A percentile compares a stretch with the other conserved stretches of the same genome.
These are phyloP conservation scores for Coniella lustricola DNA, from an alignment of 2,329 filamentous ascomycete species.

Conservation along the genomic window DNA sequence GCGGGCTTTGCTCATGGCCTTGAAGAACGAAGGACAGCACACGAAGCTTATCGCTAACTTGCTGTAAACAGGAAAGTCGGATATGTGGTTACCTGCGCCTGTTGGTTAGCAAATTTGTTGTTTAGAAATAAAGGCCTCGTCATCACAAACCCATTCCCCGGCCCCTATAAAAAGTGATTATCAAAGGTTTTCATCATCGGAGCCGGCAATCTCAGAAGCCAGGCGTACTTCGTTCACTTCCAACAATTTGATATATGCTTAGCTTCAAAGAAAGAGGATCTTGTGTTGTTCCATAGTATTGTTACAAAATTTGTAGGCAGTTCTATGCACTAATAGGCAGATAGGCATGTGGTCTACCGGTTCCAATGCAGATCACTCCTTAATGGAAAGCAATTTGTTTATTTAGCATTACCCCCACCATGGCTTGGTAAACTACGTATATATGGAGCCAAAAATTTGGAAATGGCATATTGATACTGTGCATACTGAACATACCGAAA, in stretches of 20 bases:
- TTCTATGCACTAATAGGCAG: too few species aligned
- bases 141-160: slow-evolving; percentile 26
- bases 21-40: slow-evolving; percentile 31
- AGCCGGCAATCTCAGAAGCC: slow-evolving; percentile 26
- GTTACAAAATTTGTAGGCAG: not conserved
- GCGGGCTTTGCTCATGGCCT: slow-evolving; percentile 29
- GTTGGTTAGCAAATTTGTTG: not conserved
- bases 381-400: too few species aligned
- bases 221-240: slow-evolving; percentile 28
- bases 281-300: too few species aligned
- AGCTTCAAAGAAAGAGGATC: too few species aligned
- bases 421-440: too few species aligned
- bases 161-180: slow-evolving; percentile 32
- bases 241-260: slow-evolving; percentile 20
- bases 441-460: too few species aligned
- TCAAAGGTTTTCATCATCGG: slow-evolving; percentile 24
- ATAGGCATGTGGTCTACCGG: too few species aligned
- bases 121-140: not conserved
- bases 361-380: too few species aligned
- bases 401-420: too few species aligned
- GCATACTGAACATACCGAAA: too few species aligned
- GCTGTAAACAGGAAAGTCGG: slow-evolving; percentile 28
- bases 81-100: slow-evolving; percentile 25
- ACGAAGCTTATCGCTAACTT: slow-evolving; percentile 23
- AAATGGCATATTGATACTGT: too few species aligned